Evolutionary conservation across 2,329 filamentous ascomycete genomes (phyloP).

Genomic region (Ophiostoma populinum): DNA sequence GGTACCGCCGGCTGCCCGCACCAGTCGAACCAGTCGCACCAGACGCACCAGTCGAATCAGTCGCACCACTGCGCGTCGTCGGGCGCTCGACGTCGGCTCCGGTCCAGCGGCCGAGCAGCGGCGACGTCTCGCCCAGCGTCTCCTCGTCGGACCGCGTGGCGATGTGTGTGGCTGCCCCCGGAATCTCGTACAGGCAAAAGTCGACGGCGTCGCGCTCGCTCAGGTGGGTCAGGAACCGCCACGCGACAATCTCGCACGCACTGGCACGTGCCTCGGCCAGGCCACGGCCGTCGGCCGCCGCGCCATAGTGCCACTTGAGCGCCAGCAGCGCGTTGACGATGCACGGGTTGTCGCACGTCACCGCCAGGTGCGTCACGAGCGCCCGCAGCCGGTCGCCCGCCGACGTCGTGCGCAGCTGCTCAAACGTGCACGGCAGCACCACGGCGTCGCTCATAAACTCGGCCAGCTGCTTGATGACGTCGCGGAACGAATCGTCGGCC

Average conservation of each 20-base stretch:
- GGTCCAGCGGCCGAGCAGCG: no score
- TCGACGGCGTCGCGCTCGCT: conserved; percentile 59
- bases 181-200: conserved; percentile 57
- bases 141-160: conserved; percentile 3
- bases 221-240: conserved; percentile 56
- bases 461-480: conserved; percentile 50
- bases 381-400: conserved; percentile 38
- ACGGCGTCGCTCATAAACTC: conserved; percentile 45
- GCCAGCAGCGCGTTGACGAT: conserved; percentile 61
- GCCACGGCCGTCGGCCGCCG: conserved; percentile 43
- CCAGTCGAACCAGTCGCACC: no score
- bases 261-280: conserved; percentile 51
- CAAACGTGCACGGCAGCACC: conserved; percentile 50
- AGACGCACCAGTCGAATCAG: no score
- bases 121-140: conserved; percentile 1
- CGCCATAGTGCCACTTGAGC: conserved; percentile 57
- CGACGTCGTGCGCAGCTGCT: conserved; percentile 51
- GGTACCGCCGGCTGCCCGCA: conserved; percentile 28
- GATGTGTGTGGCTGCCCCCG: conserved; percentile 16
- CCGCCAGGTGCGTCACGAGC: conserved; percentile 46
- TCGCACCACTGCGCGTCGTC: no score
- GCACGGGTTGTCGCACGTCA: conserved; percentile 47
- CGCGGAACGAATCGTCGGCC: conserved; percentile 41
- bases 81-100: no score
- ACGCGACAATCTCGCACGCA: conserved; percentile 67